phyloP scores from a whole-genome alignment of 208 protist species.

The Leishmania martiniquensis region DNA sequence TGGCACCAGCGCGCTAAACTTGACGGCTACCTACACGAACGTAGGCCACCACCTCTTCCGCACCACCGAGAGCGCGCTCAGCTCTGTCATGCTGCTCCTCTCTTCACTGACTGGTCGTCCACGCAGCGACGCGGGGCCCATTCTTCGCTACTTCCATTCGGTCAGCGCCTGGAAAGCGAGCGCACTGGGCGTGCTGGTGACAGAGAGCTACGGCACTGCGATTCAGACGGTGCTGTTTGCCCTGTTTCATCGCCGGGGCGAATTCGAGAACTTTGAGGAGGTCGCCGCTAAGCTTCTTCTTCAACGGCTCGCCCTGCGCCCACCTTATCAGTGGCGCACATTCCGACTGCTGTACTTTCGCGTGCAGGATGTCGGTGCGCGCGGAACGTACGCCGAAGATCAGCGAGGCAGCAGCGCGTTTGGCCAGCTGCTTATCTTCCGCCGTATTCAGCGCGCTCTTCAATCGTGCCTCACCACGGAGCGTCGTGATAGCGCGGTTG shows the following conservation, averaged over 20 bases:
- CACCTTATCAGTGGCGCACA: constrained; percentile 45
- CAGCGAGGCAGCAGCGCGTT: constrained; percentile 35
- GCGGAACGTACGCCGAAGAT: constrained; percentile 1
- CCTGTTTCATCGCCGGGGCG: constrained; percentile 40
- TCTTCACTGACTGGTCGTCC: constrained; percentile 32
- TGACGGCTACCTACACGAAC: constrained; percentile 25
- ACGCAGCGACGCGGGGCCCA: constrained; percentile 40
- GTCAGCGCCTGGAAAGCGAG: constrained; percentile 51
- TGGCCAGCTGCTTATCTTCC: constrained; percentile 48
- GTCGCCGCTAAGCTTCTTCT: constrained; percentile 43
- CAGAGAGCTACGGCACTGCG: constrained; percentile 54
- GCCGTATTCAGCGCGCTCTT: constrained; percentile 38
- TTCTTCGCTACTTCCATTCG: constrained; percentile 57
- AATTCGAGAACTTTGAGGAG: constrained; percentile 59
- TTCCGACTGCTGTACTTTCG: constrained; percentile 46
- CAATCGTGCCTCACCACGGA: constrained; percentile 35
- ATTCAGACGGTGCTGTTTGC: constrained; percentile 40
- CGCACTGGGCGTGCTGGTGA: constrained; percentile 42
- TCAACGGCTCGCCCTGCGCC: constrained; percentile 48
- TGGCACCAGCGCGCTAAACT: constrained; percentile 14
- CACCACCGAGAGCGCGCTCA: constrained; percentile 34
- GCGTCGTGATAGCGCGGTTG: constrained; percentile 13
- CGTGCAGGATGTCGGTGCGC: constrained; percentile 6
- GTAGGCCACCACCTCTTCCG: constrained; percentile 44
- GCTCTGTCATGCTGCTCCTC: constrained; percentile 38